These are phyloP conservation scores for Tetrapisispora pingtungensis DNA, from an alignment of 805 yeast species.

Conservation along the genomic window DNA sequence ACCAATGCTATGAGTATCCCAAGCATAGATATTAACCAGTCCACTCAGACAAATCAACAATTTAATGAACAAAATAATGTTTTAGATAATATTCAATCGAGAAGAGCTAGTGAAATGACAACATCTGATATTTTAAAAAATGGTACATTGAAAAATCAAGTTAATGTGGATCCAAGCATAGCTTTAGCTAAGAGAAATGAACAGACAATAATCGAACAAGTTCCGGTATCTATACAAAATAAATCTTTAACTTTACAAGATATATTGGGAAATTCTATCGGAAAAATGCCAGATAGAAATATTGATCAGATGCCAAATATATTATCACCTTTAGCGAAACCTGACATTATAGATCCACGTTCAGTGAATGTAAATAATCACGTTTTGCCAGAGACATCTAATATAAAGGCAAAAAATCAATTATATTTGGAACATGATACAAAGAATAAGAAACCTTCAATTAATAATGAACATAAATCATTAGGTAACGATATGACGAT, in stretches of 20 bases:
- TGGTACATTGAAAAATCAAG: not conserved
- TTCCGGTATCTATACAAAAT: not conserved
- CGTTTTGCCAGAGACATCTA: not conserved
- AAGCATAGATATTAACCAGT: not conserved
- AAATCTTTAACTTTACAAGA: slow-evolving; percentile 1
- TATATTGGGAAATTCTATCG: not conserved
- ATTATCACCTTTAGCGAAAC: not conserved
- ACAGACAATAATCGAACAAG: not conserved
- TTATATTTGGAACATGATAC: not conserved
- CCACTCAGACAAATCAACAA: not conserved
- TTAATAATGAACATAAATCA: not conserved
- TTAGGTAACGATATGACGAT: slow-evolving; percentile 2
- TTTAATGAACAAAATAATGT: not conserved
- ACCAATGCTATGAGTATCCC: not conserved
- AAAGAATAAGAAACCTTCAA: too few species aligned
- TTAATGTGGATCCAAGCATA: not conserved
- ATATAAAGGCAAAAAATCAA: not conserved
- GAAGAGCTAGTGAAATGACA: not conserved
- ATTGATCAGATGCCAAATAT: not conserved
- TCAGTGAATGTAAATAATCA: not conserved
- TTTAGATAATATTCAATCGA: not conserved
- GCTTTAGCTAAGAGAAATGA: not conserved
- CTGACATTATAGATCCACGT: not conserved
- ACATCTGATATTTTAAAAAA: not conserved
- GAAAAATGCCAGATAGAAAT: not conserved